These are phyloP conservation scores for Trichosporon asahii DNA, from an alignment of 1,284 basidiomycete genomes.

Conservation along the genomic window DNA sequence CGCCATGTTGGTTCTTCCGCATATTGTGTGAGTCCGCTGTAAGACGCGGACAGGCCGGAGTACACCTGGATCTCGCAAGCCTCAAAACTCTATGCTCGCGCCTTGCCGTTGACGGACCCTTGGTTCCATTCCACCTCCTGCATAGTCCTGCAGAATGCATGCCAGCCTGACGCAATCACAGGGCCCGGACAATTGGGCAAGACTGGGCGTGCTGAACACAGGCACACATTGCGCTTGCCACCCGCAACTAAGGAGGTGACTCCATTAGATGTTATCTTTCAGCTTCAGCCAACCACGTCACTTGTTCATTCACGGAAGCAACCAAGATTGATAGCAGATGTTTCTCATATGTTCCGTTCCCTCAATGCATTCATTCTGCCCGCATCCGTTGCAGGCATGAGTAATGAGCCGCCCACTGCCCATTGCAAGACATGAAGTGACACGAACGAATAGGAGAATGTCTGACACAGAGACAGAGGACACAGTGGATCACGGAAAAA, in stretches of 20 bases:
- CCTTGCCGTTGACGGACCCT: not conserved
- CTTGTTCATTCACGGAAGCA: not conserved
- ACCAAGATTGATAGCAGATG: too few species aligned
- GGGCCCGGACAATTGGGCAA: too few species aligned
- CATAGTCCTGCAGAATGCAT: not conserved
- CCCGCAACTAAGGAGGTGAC: too few species aligned
- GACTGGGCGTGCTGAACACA: too few species aligned
- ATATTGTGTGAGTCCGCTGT: not conserved
- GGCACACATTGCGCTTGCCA: not conserved
- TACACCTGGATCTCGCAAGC: not conserved
- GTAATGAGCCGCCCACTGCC: too few species aligned
- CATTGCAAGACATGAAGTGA: not conserved
- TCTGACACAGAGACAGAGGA: too few species aligned
- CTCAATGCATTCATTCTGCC: not conserved
- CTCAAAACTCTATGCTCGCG: not conserved
- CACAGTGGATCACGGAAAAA: too few species aligned
- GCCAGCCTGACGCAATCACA: not conserved
- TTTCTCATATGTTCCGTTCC: not conserved
- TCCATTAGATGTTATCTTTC: too few species aligned
- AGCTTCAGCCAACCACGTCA: too few species aligned
- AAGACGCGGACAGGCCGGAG: too few species aligned
- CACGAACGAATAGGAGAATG: too few species aligned
- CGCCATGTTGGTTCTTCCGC: not conserved
- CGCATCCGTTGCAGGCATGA: not conserved
- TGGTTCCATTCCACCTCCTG: not conserved